phyloP scores from a whole-genome alignment of 371 early-diverging fungal genomes.

The Dichotomocladium elegans region DNA sequence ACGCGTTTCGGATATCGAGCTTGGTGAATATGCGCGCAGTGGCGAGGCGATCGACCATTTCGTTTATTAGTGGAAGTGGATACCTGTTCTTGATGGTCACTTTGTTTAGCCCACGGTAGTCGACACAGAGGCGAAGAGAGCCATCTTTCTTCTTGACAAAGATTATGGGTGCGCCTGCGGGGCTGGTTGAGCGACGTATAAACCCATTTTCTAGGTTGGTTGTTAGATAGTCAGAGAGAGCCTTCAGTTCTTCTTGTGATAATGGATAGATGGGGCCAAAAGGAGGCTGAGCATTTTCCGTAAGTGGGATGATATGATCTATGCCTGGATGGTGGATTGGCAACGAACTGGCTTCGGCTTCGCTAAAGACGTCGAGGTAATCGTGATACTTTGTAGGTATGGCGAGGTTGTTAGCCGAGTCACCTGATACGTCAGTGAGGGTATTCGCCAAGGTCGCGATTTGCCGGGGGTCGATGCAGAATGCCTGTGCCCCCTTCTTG shows the following conservation, averaged over 20 bases:
- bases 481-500: too few relatives aligned
- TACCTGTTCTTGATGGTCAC: conserved; percentile 37
- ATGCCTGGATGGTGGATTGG: conserved; percentile 11
- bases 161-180: conserved; percentile 45
- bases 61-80: conserved; percentile 39
- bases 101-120: conserved; percentile 42
- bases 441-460: too few relatives aligned
- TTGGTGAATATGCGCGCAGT: conserved; percentile 23
- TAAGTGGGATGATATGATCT: conserved; percentile 16
- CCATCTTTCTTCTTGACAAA: conserved; percentile 57
- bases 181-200: conserved; percentile 37
- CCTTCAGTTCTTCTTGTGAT: conserved; percentile 21
- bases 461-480: too few relatives aligned
- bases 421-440: too few relatives aligned
- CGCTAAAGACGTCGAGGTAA: too few relatives aligned
- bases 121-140: conserved; percentile 32
- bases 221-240: conserved; percentile 17
- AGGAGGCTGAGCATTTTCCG: conserved; percentile 13
- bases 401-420: too few relatives aligned
- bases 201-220: conserved; percentile 25
- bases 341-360: conserved; percentile 10
- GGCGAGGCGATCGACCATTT: conserved; percentile 19
- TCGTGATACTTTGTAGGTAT: too few relatives aligned
- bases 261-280: conserved; percentile 29
- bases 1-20: conserved; percentile 33